These are phyloP conservation scores for Acrasis kona DNA, from an alignment of 78 protist species.

Conservation along the genomic window DNA sequence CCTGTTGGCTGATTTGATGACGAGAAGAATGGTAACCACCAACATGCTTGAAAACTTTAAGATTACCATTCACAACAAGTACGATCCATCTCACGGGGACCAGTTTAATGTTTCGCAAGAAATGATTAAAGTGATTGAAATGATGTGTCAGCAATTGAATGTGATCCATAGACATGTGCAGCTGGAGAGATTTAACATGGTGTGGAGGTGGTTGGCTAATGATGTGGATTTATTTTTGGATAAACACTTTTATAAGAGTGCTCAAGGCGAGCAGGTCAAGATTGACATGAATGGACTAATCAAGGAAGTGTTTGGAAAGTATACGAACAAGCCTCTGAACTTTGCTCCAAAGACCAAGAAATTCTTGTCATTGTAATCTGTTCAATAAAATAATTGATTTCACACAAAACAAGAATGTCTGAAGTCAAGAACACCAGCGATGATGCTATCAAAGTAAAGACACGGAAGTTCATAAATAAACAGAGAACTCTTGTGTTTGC, in stretches of 20 bases:
- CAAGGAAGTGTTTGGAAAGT: neutral
- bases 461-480: neutral
- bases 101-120: neutral
- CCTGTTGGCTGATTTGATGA: neutral
- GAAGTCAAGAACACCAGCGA: too few species aligned
- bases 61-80: neutral
- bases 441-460: neutral
- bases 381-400: too few species aligned
- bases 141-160: neutral
- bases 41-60: neutral
- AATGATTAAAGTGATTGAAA: neutral
- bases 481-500: slow-evolving; percentile 4
- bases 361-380: too few species aligned
- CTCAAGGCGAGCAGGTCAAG: too few species aligned
- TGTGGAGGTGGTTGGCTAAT: neutral
- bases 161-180: neutral
- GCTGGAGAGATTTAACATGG: neutral
- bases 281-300: neutral
- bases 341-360: neutral
- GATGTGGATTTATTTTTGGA: neutral
- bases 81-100: neutral
- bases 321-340: neutral
- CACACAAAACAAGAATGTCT: slow-evolving; percentile 3
- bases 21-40: neutral
- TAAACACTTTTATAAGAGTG: neutral